Evolutionary conservation across 352 stramenopile species (phyloP), one percentile per base, ranked within the genome.

Genomic region (Pythium diclinum): DNA sequence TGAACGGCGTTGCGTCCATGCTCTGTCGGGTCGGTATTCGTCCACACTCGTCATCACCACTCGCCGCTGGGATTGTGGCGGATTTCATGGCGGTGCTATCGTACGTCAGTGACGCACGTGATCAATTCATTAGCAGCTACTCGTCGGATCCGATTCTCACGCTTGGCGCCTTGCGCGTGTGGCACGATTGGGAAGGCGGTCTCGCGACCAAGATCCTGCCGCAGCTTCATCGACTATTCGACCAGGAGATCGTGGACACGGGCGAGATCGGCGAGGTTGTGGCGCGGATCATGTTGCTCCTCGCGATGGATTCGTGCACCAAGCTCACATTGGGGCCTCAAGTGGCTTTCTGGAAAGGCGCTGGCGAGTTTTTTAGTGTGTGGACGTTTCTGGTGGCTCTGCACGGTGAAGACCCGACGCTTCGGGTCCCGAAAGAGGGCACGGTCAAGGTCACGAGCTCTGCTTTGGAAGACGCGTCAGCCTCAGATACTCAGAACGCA

Each of bases 11-110:
- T 6, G 46, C 65, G 10, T 34, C 69, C 2, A 4, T 76, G 59
- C 47, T 76, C 19, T 74, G 68, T 21, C 63, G 72, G 0, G 21
- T 79, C 6, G 65, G 72, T 1, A 28, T 79, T 11, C 72, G 72
- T 40, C 65, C 69, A 1, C 30, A 65, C 1, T 63, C 66, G 16
- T 65, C 46, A 10, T 63, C 58, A 0, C 14, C 53, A 10, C 21
- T 79, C 1, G 56, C 69, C 4, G 44, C 65, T 10, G 49, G 25
- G 1, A 13, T 66, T 1, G 60, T 79, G 6, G 69, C 65, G 0
- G 53, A 79, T 19, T 71, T 73, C 42, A 79, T 76, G 72, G 56
- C 51, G 2, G 54, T 69, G 16, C 57, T 76, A 0, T 30, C 51
- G 38, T 67, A 68, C 21, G 63, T 78, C 6, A 65, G 19, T 1